Evolutionary conservation across 1,284 basidiomycete species (phyloP), one percentile per base, ranked within the genome.

Genomic region (Marasmius tenuissimus): DNA sequence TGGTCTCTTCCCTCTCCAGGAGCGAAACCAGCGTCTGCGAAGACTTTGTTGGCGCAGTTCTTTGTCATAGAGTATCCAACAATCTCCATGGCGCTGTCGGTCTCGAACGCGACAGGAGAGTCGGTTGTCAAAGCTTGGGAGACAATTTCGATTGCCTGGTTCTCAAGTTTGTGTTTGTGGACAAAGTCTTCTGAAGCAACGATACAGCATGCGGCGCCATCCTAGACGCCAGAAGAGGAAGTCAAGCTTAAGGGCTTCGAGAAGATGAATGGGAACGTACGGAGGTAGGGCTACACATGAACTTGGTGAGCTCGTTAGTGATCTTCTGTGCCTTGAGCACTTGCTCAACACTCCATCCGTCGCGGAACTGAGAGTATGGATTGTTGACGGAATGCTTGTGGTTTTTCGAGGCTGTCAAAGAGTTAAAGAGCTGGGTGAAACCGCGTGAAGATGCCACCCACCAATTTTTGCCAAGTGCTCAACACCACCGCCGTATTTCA

Each of bases 281-380:
- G 5, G 88, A 90, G 39, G 93, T 95, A 0, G 93, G 93, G 66
- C 89, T 93, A 71, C 93, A 96, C 92, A 94, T 94, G 71, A 86
- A 91, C 70, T 91, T 89, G 2, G 93, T 94, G 50, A 94, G 75
- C 70, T 92, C 84, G 56, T 86, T 86, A 35, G 83, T 90, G 70
- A 94, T 86, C 74, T 85, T 87, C 1, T 83, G 81, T 1, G 88
- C 81, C 11, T 81, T 79, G 54, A 91, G 71, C 20, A 94, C 83
- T 67, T 93, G 82, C 64, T 93, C 86, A 11, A 84, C 83, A 35
- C 80, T 87, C 88, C 89, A 92, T 6, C 88, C 88, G 67, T 88
- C 82, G 14, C 86, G 84, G 76, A 96, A 95, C 71, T 95, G 93
- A 1, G 92, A 89, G 69, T 96, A 95, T 0, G 93, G 93, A 68